phyloP scores from a whole-genome alignment of 2,329 filamentous ascomycete species.

The Orbilia brochopaga region DNA sequence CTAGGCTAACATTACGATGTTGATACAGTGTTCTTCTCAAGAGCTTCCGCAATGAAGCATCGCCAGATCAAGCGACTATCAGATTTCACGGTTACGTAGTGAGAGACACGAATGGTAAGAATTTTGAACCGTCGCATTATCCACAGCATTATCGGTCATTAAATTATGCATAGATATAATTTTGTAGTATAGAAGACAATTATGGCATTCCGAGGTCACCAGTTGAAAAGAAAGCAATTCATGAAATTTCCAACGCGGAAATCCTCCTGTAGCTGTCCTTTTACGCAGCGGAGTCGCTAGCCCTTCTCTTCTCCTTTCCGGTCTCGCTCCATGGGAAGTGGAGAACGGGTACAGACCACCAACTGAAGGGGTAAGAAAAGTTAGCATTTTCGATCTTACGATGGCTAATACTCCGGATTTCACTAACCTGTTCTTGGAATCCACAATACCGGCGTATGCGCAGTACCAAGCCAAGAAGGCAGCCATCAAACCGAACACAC shows the following conservation, averaged over 20 bases:
- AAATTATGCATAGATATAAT: not conserved
- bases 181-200: not conserved
- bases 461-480: constrained; percentile 89
- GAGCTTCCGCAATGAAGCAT: too few species aligned
- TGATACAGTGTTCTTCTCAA: too few species aligned
- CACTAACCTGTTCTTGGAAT: constrained; percentile 62
- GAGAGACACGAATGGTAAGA: too few species aligned
- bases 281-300: constrained; percentile 32
- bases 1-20: too few species aligned
- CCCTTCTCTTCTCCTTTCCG: constrained; percentile 52
- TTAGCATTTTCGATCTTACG: constrained; percentile 19
- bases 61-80: too few species aligned
- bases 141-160: not conserved
- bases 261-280: constrained; percentile 6
- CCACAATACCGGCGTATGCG: constrained; percentile 79
- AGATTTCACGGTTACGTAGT: too few species aligned
- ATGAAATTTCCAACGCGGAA: constrained; percentile 12
- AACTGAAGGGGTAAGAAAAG: constrained; percentile 12
- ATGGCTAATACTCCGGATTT: not conserved
- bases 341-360: constrained; percentile 53
- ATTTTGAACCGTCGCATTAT: not conserved
- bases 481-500: constrained; percentile 78
- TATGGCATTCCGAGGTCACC: constrained; percentile 8
- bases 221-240: constrained; percentile 7
- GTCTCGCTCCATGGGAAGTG: constrained; percentile 58